A percentile compares a stretch with the other conserved stretches of the same genome.
Conservation (phyloP, 345 rosid genomes). For the Noccaea bulbosa region DNA sequence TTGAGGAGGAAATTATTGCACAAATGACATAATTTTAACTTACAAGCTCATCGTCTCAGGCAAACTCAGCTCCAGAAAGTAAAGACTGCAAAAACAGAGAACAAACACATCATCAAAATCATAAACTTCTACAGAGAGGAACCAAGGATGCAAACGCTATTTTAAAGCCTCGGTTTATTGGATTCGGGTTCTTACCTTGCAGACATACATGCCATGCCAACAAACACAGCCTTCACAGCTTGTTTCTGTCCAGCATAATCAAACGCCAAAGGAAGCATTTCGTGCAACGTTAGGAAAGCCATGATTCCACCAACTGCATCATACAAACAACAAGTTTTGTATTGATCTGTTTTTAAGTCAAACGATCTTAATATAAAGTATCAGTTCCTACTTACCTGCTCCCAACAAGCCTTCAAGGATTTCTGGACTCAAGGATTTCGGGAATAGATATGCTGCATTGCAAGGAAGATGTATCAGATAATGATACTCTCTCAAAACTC, state of each 20-base stretch:
- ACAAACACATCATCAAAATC: slow-evolving; percentile 26
- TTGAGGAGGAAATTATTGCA: slow-evolving; percentile 37
- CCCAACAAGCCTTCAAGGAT: slow-evolving; percentile 93
- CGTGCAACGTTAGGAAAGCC: slow-evolving; percentile 98
- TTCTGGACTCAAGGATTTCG: slow-evolving; percentile 89
- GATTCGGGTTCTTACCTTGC: slow-evolving; percentile 63
- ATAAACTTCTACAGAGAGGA: not conserved
- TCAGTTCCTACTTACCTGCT: slow-evolving; percentile 56
- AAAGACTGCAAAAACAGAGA: slow-evolving; percentile 60
- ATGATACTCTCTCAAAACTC: slow-evolving; percentile 1
- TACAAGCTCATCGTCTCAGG: slow-evolving; percentile 72
- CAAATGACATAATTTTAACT: slow-evolving; percentile 22
- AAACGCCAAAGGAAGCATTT: slow-evolving; percentile 97
- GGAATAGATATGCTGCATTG: slow-evolving; percentile 86
- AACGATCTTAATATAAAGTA: not conserved
- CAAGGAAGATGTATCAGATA: slow-evolving; percentile 27
- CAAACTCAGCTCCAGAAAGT: slow-evolving; percentile 81
- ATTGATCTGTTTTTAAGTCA: not conserved
- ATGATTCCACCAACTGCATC: slow-evolving; percentile 95
- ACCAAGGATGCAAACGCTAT: slow-evolving; percentile 9
- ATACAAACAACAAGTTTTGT: slow-evolving; percentile 16
- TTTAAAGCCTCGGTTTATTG: slow-evolving; percentile 12
- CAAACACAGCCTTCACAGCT: slow-evolving; percentile 95
- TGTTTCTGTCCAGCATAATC: slow-evolving; percentile 99
- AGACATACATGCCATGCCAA: slow-evolving; percentile 99